phyloP scores from a whole-genome alignment of 1,284 basidiomycete genomes.

The Naganishia albida region DNA sequence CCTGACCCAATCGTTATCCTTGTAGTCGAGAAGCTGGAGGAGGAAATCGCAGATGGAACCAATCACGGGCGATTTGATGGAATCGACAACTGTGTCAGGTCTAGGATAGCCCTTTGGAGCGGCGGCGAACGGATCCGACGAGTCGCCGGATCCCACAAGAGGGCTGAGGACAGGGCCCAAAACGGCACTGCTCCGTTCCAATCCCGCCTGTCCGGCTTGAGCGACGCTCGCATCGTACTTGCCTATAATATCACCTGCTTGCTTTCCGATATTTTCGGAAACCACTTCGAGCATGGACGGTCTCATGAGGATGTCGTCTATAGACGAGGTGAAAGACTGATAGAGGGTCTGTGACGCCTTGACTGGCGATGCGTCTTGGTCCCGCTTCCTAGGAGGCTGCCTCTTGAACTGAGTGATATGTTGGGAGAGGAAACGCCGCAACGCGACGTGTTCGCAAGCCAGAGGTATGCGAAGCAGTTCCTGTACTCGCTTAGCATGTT shows the following conservation, averaged over 20 bases:
- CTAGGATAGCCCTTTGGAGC: not conserved
- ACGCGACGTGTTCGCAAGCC: constrained; percentile 78
- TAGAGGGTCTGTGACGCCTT: constrained; percentile 72
- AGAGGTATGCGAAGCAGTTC: constrained; percentile 69
- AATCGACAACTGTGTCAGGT: not conserved
- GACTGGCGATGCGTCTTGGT: not conserved
- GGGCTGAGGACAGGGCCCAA: constrained; percentile 52
- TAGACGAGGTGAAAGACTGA: constrained; percentile 81
- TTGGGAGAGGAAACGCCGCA: constrained; percentile 83
- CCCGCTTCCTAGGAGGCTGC: not conserved
- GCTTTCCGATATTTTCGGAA: constrained; percentile 61
- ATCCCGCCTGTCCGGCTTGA: constrained; percentile 77
- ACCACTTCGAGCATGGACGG: constrained; percentile 93
- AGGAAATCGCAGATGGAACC: constrained; percentile 92
- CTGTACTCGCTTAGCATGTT: constrained; percentile 55
- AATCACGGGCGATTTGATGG: constrained; percentile 61
- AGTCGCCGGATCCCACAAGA: constrained; percentile 65
- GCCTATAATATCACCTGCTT: constrained; percentile 82
- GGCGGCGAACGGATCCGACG: constrained; percentile 51
- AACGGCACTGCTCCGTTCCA: constrained; percentile 49
- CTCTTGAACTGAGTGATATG: constrained; percentile 1
- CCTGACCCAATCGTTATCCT: constrained; percentile 92
- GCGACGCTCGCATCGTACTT: constrained; percentile 75
- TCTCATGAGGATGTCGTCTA: constrained; percentile 90
- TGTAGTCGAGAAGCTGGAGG: constrained; percentile 87